Conservation (phyloP, 768 basidiomycete genomes). For the Coprinellus micaceus region DNA sequence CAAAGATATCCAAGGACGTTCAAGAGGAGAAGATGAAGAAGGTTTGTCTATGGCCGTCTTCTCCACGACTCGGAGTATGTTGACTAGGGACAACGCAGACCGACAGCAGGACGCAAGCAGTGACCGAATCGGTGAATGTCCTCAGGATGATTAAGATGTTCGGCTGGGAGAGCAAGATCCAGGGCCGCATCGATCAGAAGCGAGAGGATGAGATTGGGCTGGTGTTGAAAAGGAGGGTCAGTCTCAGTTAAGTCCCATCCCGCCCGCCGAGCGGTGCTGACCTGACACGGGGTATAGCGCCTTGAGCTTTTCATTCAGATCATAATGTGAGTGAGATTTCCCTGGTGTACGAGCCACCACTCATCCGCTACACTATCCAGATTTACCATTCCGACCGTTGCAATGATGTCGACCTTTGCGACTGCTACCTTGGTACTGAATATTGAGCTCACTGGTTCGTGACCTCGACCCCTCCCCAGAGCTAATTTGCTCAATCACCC, state of each 20-base stretch:
- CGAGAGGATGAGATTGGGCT: constrained; percentile 61
- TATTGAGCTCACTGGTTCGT: constrained; percentile 20
- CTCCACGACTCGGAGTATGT: constrained; percentile 37
- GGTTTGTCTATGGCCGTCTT: constrained; percentile 43
- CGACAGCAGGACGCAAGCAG: constrained; percentile 57
- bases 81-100: constrained; percentile 23
- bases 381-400: constrained; percentile 55
- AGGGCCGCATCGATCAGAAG: constrained; percentile 47
- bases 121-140: constrained; percentile 62
- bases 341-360: neutral
- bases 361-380: constrained; percentile 25
- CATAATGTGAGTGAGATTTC: constrained; percentile 39
- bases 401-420: constrained; percentile 63
- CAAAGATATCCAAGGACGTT: constrained; percentile 44
- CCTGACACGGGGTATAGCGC: neutral
- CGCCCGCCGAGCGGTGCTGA: neutral
- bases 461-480: neutral
- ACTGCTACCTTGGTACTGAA: constrained; percentile 44
- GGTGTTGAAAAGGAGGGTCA: constrained; percentile 44
- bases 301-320: constrained; percentile 40
- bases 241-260: neutral
- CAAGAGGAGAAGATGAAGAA: constrained; percentile 59
- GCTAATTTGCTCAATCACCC: constrained; percentile 12
- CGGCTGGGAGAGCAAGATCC: constrained; percentile 62
- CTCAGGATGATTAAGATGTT: constrained; percentile 76